Evolutionary conservation across 345 rosid species (phyloP).

Genomic region (Salix arbutifolia): DNA sequence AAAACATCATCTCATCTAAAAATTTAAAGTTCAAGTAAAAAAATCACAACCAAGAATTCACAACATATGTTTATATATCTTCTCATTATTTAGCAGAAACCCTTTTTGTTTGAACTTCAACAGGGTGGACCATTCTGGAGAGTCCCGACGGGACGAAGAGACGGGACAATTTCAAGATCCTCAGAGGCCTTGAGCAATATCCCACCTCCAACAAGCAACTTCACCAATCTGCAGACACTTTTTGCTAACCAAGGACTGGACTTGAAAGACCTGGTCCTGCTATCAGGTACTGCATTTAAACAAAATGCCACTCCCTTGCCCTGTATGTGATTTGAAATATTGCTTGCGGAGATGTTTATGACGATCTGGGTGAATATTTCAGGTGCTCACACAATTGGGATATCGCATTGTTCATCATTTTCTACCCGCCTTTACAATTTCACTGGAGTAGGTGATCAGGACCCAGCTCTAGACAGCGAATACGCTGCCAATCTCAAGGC

Average conservation of each 20-base stretch:
- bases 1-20: no score
- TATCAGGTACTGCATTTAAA: no score
- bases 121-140: constrained; percentile 86
- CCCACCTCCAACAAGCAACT: constrained; percentile 60
- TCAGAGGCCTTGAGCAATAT: constrained; percentile 56
- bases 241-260: constrained; percentile 67
- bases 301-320: no score
- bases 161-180: constrained; percentile 58
- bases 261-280: constrained; percentile 60
- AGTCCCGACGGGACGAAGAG: constrained; percentile 85
- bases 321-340: no score
- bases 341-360: no score
- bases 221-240: constrained; percentile 45
- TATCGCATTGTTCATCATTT: constrained; percentile 66
- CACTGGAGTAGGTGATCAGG: constrained; percentile 53
- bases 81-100: neutral
- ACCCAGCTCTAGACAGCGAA: constrained; percentile 63
- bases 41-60: no score
- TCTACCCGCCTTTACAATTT: constrained; percentile 62
- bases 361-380: no score
- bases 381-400: constrained; percentile 87
- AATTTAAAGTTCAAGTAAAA: no score
- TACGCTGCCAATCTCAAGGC: constrained; percentile 68
- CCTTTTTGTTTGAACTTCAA: neutral
- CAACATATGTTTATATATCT: no score